A percentile compares a stretch with the other conserved stretches of the same genome.
Evolutionary conservation across 805 yeast genomes (phyloP).

Genomic region (Myxozyma mucilagina): DNA sequence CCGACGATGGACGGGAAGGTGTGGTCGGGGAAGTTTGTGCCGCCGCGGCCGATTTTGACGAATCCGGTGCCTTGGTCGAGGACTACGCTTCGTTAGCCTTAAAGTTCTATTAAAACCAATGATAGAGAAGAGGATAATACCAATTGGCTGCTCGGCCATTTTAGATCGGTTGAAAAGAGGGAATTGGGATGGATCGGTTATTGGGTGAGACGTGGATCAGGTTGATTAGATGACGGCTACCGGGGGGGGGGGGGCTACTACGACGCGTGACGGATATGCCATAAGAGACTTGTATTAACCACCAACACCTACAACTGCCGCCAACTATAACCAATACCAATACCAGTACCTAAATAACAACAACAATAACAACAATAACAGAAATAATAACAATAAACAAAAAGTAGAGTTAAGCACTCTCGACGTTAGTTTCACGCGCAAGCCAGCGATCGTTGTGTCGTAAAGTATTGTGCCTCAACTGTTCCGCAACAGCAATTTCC

Average conservation of each 20-base stretch:
- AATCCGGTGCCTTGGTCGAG: conserved; percentile 99
- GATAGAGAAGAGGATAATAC: too few species aligned
- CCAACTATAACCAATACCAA: too few species aligned
- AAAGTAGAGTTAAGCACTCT: not conserved
- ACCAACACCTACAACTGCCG: too few species aligned
- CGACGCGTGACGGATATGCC: too few species aligned
- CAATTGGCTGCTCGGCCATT: conserved; percentile 41
- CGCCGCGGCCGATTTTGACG: conserved; percentile 72
- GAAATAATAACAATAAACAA: not conserved
- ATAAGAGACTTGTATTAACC: too few species aligned
- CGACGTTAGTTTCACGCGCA: conserved; percentile 9
- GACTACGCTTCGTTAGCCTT: conserved; percentile 50
- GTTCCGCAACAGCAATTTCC: conserved; percentile 15
- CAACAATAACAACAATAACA: not conserved
- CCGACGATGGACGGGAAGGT: conserved; percentile 98
- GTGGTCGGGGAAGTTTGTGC: conserved; percentile 94
- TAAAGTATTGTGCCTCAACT: not conserved
- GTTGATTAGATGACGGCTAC: too few species aligned
- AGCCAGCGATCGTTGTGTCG: conserved; percentile 9
- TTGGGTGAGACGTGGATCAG: too few species aligned
- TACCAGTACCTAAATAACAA: not conserved
- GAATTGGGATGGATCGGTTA: too few species aligned
- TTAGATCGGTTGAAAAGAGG: not conserved
- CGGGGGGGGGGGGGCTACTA: too few species aligned
- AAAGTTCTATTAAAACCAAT: too few species aligned